Evolutionary conservation across 768 basidiomycete genomes (phyloP), one percentile per base, ranked within the genome.

Genomic region (Pleurotus eryngii): DNA sequence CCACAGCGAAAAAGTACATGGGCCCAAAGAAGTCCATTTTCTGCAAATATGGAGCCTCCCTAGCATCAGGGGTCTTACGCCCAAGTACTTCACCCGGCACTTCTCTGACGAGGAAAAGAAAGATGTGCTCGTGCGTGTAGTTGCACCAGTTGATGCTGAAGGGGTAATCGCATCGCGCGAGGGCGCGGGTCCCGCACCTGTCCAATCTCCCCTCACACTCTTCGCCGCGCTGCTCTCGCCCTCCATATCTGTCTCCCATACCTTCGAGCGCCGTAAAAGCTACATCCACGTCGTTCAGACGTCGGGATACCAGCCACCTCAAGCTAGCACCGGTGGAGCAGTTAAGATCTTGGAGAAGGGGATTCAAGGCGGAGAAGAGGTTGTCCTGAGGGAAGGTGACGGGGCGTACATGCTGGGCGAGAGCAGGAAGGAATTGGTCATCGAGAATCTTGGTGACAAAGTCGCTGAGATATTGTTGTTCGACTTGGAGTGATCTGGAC

Each of bases 221-320:
- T 91, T 84, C 64, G 90, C 94, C 4, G 83, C 90, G 0, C 67
- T 97, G 39, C 72, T 95, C 8, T 62, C 61, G 3, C 61, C 61
- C 4, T 49, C 55, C 11, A 62, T 26, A 22, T 39, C 37, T 24
- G 7, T 62, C 30, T 17, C 58, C 12, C 61, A 62, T 48, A 62
- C 58, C 5, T 56, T 56, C 55, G 69, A 70, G 26, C 76, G 74
- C 2, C 73, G 65, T 64, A 90, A 90, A 65, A 88, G 82, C 2
- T 96, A 95, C 67, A 71, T 96, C 18, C 96, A 98, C 61, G 81
- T 94, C 47, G 78, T 94, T 49, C 94, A 96, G 75, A 89, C 80
- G 4, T 86, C 85, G 24, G 94, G 93, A 2, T 96, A 90, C 70
- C 89, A 90, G 60, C 51, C 51, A 22, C 20, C 35, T 65, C 80